Base-by-base conservation (phyloP, 2,329 filamentous ascomycete species). In the Apiospora koreana region DNA sequence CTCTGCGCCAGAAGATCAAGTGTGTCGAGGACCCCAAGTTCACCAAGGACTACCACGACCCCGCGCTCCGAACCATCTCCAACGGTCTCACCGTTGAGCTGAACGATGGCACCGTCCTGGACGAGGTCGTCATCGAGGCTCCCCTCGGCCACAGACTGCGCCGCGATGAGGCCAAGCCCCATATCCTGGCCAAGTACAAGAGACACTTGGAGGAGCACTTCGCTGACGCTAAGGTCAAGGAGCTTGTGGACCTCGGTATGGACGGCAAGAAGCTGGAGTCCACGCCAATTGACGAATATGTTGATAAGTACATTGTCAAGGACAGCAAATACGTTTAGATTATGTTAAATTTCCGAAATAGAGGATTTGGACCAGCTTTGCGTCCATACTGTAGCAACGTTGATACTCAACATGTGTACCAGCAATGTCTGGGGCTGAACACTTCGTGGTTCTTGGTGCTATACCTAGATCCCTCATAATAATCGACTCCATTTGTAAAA, bases 21-120 rank as follows among this genome's bases (percentile, higher is more conserved):
- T 99, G 96, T 83, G 94, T 98, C 69, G 96, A 99, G 85, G 96
- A 99, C 84, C 93, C 94, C 70, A 89, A 95, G 83, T 98, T 95
- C 88, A 98, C 96, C 75, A 84, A 87, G 80, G 95, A 98, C 83
- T 99, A 99, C 90, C 96, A 99, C 81, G 89, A 98, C 86, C 94
- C 96, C 41, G 86, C 88, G 76, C 93, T 97, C 86, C 94, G 96
- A 77, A 98, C 94, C 83, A 99, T 99, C 84, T 94, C 94, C 82
- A 99, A 99, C 85, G 96, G 95, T 10, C 87, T 99, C 75, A 98
- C 95, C 41, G 95, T 99, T 71, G 95, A 92, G 78, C 88, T 99
- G 76, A 96, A 97, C 82, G 95, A 98, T 80, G 96, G 96, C 77
- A 97, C 94, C 65, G 88, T 96, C 12, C 87, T 98, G 45, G 92